Evolutionary conservation across 768 basidiomycete genomes (phyloP).

Genomic region (Suillus clintonianus): DNA sequence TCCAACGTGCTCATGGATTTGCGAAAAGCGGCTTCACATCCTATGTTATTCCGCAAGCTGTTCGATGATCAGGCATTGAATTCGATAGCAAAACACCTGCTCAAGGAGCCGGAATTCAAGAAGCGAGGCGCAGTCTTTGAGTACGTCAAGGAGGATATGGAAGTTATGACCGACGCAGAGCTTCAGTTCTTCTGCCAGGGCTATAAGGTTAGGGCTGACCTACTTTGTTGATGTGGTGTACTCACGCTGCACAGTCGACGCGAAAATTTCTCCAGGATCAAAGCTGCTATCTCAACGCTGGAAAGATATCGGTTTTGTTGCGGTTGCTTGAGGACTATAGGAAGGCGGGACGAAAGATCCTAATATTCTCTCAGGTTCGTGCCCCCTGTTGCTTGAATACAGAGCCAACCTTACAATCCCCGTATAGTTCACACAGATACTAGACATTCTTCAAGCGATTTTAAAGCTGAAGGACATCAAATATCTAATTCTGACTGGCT

Average conservation of each 20-base stretch:
- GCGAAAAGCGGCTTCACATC: slow-evolving; percentile 94
- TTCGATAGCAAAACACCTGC: slow-evolving; percentile 74
- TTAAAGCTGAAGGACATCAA: slow-evolving; percentile 71
- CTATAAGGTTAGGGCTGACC: slow-evolving; percentile 64
- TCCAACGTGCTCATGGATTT: slow-evolving; percentile 97
- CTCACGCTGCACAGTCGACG: slow-evolving; percentile 51
- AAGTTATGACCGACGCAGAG: slow-evolving; percentile 97
- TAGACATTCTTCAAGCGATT: slow-evolving; percentile 88
- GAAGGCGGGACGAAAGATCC: slow-evolving; percentile 71
- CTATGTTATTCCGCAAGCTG: slow-evolving; percentile 88
- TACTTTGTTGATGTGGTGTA: neutral
- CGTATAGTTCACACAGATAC: slow-evolving; percentile 87
- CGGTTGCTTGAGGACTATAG: slow-evolving; percentile 69
- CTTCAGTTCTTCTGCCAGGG: slow-evolving; percentile 82
- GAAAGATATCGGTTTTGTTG: slow-evolving; percentile 79
- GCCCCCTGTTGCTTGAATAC: neutral
- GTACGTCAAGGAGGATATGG: slow-evolving; percentile 95
- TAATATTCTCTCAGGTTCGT: slow-evolving; percentile 92
- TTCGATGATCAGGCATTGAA: slow-evolving; percentile 79
- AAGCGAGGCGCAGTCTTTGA: slow-evolving; percentile 78
- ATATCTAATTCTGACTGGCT: slow-evolving; percentile 86
- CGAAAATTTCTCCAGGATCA: slow-evolving; percentile 75
- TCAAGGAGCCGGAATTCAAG: slow-evolving; percentile 92
- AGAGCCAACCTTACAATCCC: neutral
- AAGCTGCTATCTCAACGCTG: slow-evolving; percentile 80